Evolutionary conservation across 2,329 filamentous ascomycete species (phyloP).

Genomic region (Zymoseptoria tritici): DNA sequence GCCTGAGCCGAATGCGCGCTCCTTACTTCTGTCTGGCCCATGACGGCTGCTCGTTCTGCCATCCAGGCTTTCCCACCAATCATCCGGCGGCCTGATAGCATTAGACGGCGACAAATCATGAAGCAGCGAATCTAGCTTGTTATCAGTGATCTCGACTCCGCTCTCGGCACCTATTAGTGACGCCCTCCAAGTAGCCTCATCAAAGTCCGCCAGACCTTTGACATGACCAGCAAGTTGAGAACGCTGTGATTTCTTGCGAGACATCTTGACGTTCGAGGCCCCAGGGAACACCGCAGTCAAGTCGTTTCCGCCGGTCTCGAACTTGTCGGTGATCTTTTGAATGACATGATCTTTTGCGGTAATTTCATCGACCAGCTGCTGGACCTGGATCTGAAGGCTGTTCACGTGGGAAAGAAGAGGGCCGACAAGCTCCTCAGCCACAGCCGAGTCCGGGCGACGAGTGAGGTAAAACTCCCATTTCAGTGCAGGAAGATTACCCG

Average conservation of each 20-base stretch:
- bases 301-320: slow-evolving; percentile 50
- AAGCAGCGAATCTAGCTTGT: background rate
- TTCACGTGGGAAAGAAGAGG: slow-evolving; percentile 47
- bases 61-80: slow-evolving; percentile 31
- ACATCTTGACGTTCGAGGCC: slow-evolving; percentile 39
- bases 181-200: slow-evolving; percentile 38
- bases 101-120: background rate
- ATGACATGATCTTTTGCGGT: slow-evolving; percentile 54
- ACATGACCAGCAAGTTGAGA: slow-evolving; percentile 48
- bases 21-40: background rate
- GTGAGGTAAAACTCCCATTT: slow-evolving; percentile 57
- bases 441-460: slow-evolving; percentile 32
- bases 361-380: slow-evolving; percentile 43
- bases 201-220: slow-evolving; percentile 48
- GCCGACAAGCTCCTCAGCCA: slow-evolving; percentile 46
- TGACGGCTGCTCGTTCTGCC: background rate
- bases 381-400: slow-evolving; percentile 41
- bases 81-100: slow-evolving; percentile 9
- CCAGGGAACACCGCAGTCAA: slow-evolving; percentile 51
- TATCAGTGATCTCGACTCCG: background rate
- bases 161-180: background rate
- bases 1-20: background rate
- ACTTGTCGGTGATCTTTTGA: slow-evolving; percentile 50
- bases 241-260: slow-evolving; percentile 39
- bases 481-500: slow-evolving; percentile 54